These are phyloP conservation scores for Saccharomyces hybrid DNA, from an alignment of 1,139 yeast species.

Conservation along the genomic window DNA sequence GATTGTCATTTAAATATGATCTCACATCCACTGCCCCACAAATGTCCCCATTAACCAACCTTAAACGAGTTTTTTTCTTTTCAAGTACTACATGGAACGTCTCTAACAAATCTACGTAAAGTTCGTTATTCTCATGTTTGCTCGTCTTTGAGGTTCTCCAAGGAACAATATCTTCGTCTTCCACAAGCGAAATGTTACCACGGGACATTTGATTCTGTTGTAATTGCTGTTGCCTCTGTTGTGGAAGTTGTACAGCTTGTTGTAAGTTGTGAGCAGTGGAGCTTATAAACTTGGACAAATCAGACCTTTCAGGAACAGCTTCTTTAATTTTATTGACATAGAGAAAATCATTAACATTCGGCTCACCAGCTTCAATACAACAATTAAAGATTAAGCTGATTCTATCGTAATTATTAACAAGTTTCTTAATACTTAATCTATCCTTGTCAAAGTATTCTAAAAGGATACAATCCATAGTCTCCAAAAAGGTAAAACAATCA, in stretches of 20 bases:
- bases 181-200: neutral
- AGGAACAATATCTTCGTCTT: constrained; percentile 39
- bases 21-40: constrained; percentile 58
- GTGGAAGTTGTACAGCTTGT: constrained; percentile 14
- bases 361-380: constrained; percentile 70
- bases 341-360: constrained; percentile 56
- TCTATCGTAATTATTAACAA: constrained; percentile 27
- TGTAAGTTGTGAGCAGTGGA: constrained; percentile 34
- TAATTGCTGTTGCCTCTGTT: constrained; percentile 8
- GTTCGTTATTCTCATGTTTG: constrained; percentile 65
- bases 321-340: constrained; percentile 53
- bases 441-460: constrained; percentile 29
- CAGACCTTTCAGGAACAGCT: constrained; percentile 52
- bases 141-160: constrained; percentile 63
- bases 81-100: constrained; percentile 37
- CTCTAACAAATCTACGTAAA: constrained; percentile 72
- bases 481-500: constrained; percentile 20
- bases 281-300: constrained; percentile 36
- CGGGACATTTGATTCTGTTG: constrained; percentile 4
- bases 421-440: constrained; percentile 19
- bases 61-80: constrained; percentile 7
- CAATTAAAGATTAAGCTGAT: constrained; percentile 24
- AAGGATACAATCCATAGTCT: constrained; percentile 19
- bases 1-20: constrained; percentile 67
- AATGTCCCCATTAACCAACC: constrained; percentile 41